These are phyloP conservation scores for Ambrosia hybrid DNA, from an alignment of 140 eudicot species.

Conservation along the genomic window DNA sequence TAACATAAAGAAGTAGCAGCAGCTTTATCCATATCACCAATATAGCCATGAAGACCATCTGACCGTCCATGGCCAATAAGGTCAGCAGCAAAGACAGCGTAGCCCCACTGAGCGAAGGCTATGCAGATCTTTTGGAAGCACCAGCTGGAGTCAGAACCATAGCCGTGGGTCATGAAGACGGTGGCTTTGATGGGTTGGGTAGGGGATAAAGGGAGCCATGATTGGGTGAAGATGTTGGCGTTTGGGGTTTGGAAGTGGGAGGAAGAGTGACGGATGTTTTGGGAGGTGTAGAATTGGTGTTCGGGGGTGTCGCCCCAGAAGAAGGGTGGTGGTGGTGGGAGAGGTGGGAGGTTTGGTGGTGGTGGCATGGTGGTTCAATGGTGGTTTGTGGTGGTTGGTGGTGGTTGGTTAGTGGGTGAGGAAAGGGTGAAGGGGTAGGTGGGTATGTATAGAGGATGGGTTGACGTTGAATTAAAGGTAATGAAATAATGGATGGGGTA, in stretches of 20 bases:
- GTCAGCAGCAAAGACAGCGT: conserved; percentile 81
- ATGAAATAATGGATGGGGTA: too few species aligned
- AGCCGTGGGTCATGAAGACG: conserved; percentile 76
- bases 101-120: conserved; percentile 68
- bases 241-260: conserved; percentile 64
- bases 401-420: not conserved
- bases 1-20: conserved; percentile 59
- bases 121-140: conserved; percentile 74
- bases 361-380: conserved; percentile 36
- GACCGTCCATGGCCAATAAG: conserved; percentile 83
- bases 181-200: conserved; percentile 52
- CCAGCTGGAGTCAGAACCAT: conserved; percentile 79
- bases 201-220: conserved; percentile 46
- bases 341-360: conserved; percentile 12
- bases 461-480: too few species aligned
- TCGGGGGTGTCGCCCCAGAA: conserved; percentile 89
- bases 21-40: conserved; percentile 60
- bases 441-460: not conserved
- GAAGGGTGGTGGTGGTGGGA: conserved; percentile 51
- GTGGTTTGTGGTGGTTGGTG: conserved; percentile 13
- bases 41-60: conserved; percentile 64
- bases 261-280: conserved; percentile 54
- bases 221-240: conserved; percentile 69
- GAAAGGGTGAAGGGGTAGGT: not conserved
- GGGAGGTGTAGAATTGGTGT: conserved; percentile 61